phyloP scores from a whole-genome alignment of 2,329 filamentous ascomycete species.

The Alternaria atra region DNA sequence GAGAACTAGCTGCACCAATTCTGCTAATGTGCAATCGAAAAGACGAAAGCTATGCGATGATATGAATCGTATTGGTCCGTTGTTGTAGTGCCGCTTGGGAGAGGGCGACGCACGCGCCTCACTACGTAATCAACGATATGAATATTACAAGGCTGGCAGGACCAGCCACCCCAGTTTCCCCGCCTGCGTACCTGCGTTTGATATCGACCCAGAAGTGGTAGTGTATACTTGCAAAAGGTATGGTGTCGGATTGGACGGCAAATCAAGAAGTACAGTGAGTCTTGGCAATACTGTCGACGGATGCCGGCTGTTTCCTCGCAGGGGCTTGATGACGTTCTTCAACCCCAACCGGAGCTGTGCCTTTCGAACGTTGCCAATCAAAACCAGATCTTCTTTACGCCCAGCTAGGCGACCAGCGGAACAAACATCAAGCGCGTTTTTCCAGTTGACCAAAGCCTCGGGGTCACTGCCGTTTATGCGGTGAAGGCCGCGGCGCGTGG shows the following conservation, averaged over 20 bases:
- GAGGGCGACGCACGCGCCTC: not conserved
- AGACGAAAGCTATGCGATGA: not conserved
- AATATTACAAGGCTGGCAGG: not conserved
- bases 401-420: not conserved
- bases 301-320: conserved; percentile 12
- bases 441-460: not conserved
- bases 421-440: not conserved
- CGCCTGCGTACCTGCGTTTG: conserved; percentile 14
- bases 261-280: not conserved
- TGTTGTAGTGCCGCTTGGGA: not conserved
- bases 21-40: not conserved
- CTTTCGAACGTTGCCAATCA: conserved; percentile 1
- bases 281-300: conserved; percentile 16
- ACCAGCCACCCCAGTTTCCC: conserved; percentile 4
- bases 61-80: not conserved
- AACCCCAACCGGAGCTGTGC: not conserved
- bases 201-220: not conserved
- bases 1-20: no score
- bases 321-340: conserved; percentile 15
- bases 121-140: not conserved
- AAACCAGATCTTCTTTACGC: not conserved
- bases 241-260: conserved; percentile 7
- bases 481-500: conserved; percentile 2
- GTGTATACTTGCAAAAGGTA: conserved; percentile 4
- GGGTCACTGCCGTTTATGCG: conserved; percentile 2